These are phyloP conservation scores for Auricularia sp. DNA, from an alignment of 768 basidiomycete species.

Conservation along the genomic window DNA sequence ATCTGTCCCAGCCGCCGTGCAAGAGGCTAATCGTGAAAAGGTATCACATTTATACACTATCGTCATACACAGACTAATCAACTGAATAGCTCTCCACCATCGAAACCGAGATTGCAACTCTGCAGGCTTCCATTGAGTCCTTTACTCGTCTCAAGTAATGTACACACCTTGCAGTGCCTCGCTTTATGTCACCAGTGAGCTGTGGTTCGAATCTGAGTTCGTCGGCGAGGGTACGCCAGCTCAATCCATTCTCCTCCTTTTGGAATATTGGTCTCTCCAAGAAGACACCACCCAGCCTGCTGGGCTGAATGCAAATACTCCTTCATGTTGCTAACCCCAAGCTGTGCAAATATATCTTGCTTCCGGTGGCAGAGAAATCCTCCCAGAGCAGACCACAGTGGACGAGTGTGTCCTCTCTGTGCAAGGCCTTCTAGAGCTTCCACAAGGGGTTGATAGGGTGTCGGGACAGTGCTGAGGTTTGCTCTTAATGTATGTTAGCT, in stretches of 20 bases:
- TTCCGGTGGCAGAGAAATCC: neutral
- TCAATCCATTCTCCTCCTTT: neutral
- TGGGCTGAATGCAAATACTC: neutral
- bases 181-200: neutral
- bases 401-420: neutral
- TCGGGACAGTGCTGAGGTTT: neutral
- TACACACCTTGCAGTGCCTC: neutral
- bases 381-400: neutral
- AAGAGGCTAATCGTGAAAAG: slow-evolving; percentile 70
- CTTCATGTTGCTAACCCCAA: neutral
- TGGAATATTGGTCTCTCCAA: neutral
- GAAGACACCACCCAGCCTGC: neutral
- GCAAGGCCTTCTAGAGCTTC: neutral
- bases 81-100: slow-evolving; percentile 54
- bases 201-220: neutral
- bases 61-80: slow-evolving; percentile 6
- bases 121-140: slow-evolving; percentile 64
- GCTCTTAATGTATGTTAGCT: neutral
- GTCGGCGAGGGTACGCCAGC: neutral
- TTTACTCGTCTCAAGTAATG: slow-evolving; percentile 53
- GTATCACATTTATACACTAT: slow-evolving; percentile 29
- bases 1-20: slow-evolving; percentile 71
- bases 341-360: neutral
- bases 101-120: slow-evolving; percentile 68
- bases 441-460: neutral